Conservation (phyloP, 805 yeast genomes). For the Alloascoidea africana region DNA sequence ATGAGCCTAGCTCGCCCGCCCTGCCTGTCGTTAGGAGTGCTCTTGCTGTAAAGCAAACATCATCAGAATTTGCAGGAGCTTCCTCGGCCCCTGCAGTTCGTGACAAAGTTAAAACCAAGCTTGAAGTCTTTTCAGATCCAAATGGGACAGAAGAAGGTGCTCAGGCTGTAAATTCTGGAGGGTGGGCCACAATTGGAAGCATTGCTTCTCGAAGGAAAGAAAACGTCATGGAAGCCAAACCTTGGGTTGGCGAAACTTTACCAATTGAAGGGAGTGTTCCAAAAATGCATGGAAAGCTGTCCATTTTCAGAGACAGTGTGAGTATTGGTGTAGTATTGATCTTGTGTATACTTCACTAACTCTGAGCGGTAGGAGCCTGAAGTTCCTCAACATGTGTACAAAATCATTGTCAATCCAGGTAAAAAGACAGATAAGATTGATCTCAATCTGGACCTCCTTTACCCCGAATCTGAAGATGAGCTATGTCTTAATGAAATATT, state of each 20-base stretch:
- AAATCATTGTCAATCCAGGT: constrained; percentile 37
- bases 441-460: constrained; percentile 42
- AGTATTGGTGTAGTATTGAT: constrained; percentile 13
- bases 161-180: constrained; percentile 6
- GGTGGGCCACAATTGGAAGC: constrained; percentile 34
- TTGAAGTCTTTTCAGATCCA: constrained; percentile 28
- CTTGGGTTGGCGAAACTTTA: constrained; percentile 47
- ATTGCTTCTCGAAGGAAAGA: constrained; percentile 43
- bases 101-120: constrained; percentile 16
- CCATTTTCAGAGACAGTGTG: constrained; percentile 5
- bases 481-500: constrained; percentile 50
- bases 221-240: constrained; percentile 34
- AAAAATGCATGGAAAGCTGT: constrained; percentile 1
- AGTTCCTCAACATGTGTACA: constrained; percentile 27
- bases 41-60: constrained; percentile 1
- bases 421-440: constrained; percentile 44
- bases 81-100: constrained; percentile 8
- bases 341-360: neutral
- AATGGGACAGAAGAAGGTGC: constrained; percentile 7
- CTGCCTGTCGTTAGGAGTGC: neutral
- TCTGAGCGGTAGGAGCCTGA: constrained; percentile 23
- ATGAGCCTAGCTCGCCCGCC: constrained; percentile 9
- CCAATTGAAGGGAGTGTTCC: constrained; percentile 25
- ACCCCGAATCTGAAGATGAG: constrained; percentile 33
- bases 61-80: neutral